These are phyloP conservation scores for Penicillium aurantiogriseum DNA, from an alignment of 2,329 filamentous ascomycete species.

Conservation along the genomic window DNA sequence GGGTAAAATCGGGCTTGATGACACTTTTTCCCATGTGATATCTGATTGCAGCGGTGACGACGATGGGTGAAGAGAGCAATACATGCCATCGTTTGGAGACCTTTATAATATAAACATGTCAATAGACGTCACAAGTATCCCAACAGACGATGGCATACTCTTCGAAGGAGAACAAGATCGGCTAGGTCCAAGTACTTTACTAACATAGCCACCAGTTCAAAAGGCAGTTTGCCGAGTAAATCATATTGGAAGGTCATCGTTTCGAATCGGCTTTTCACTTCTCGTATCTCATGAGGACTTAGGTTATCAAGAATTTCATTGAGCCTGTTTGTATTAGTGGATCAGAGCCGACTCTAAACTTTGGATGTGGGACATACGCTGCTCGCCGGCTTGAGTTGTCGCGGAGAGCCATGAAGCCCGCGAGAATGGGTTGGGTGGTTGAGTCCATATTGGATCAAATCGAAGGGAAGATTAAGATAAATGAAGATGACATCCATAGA, in stretches of 20 bases:
- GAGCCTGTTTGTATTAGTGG: conserved; percentile 21
- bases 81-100: conserved; percentile 36
- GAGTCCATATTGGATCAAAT: conserved; percentile 1
- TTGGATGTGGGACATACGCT: conserved; percentile 8
- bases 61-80: conserved; percentile 28
- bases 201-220: conserved; percentile 34
- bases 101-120: conserved; percentile 14
- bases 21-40: neutral
- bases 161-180: conserved; percentile 31
- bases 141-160: conserved; percentile 20
- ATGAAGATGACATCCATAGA: neutral
- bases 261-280: conserved; percentile 24
- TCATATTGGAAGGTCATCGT: conserved; percentile 31
- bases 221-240: conserved; percentile 33
- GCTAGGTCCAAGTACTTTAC: conserved; percentile 25
- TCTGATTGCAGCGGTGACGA: conserved; percentile 5
- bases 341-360: neutral
- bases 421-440: conserved; percentile 11
- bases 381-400: conserved; percentile 20
- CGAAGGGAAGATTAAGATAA: neutral
- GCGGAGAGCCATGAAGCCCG: conserved; percentile 24
- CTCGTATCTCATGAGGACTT: conserved; percentile 32
- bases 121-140: neutral
- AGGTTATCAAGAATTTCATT: conserved; percentile 31
- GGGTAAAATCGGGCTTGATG: neutral